Evolutionary conservation across 2,329 filamentous ascomycete genomes (phyloP), one percentile per base, ranked within the genome.

Genomic region (Aureobasidium uvarum): DNA sequence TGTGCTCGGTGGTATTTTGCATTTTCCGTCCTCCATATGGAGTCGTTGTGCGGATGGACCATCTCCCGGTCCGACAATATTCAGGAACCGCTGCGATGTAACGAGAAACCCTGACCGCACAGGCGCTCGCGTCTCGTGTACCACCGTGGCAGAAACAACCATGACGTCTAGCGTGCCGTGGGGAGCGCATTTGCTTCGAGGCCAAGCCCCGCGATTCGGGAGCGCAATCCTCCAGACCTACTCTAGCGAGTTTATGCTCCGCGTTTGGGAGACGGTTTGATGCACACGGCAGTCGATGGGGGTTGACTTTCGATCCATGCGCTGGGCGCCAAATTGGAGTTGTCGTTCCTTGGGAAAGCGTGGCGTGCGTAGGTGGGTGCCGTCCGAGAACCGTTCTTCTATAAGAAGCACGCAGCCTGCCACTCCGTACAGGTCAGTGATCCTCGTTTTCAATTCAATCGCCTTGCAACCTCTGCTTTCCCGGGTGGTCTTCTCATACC

Each of bases 101-200:
- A 41, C 58, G 45, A 50, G 14, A 51, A 51, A 39, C 28, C 43
- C 58, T 50, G n/a, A 2, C 33, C 31, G 58, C 58, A 62, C 46
- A 38, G 46, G 48, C 46, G 48, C 60, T 63, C 48, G 48, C 60
- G 48, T 63, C 48, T 54, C 60, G 33, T 20, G 18, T 14, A 31
- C n/a, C 56, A 33, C 13, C 56, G 25, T 50, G 50, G 31, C 28
- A 51, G 58, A 62, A 62, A 50, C 58, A 62, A 14, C 20, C 31
- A 60, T 60, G 56, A 60, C 56, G 56, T 60, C 43, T 60, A 60
- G 56, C 56, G 56, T 60, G 56, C 56, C 56, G 48, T 60, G 56
- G 56, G 56, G 56, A 60, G 36, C 8, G n/a, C 36, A 4, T 28
- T 39, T 41, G 14, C 31, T 14, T 41, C 16, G 1, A 3, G 20